Evolutionary conservation across 2,329 filamentous ascomycete species (phyloP).

Genomic region (Calycina marina): DNA sequence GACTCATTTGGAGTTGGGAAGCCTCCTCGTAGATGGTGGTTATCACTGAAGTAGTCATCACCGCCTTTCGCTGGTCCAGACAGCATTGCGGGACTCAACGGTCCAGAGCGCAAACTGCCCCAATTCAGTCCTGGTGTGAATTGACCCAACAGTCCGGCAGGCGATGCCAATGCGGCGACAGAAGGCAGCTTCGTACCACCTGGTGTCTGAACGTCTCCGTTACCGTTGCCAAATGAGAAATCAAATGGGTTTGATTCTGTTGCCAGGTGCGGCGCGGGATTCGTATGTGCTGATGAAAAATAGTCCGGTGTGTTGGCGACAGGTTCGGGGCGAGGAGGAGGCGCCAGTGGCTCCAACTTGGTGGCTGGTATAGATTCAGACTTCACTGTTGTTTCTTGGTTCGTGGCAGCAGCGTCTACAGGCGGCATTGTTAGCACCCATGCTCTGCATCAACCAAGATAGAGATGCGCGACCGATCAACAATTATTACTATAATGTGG

Average conservation of each 20-base stretch:
- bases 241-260: constrained; percentile 95
- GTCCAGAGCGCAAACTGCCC: constrained; percentile 77
- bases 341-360: constrained; percentile 52
- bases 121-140: constrained; percentile 65
- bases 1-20: constrained; percentile 97
- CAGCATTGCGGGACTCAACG: constrained; percentile 93
- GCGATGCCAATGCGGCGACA: constrained; percentile 81
- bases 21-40: constrained; percentile 60
- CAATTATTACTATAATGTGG: too few species aligned
- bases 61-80: constrained; percentile 59
- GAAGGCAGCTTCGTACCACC: constrained; percentile 73
- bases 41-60: constrained; percentile 83
- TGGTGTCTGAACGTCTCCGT: constrained; percentile 56
- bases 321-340: constrained; percentile 47
- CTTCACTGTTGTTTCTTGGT: constrained; percentile 27
- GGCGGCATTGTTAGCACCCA: not conserved
- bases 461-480: too few species aligned
- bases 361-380: constrained; percentile 31
- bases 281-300: constrained; percentile 41
- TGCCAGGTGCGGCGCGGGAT: constrained; percentile 32
- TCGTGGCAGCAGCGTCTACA: constrained; percentile 28
- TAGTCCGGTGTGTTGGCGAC: constrained; percentile 50
- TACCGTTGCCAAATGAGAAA: constrained; percentile 65
- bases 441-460: too few species aligned
- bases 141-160: constrained; percentile 63